phyloP scores from a whole-genome alignment of 169 alveolate genomes.

The Cryptosporidium sp. region DNA sequence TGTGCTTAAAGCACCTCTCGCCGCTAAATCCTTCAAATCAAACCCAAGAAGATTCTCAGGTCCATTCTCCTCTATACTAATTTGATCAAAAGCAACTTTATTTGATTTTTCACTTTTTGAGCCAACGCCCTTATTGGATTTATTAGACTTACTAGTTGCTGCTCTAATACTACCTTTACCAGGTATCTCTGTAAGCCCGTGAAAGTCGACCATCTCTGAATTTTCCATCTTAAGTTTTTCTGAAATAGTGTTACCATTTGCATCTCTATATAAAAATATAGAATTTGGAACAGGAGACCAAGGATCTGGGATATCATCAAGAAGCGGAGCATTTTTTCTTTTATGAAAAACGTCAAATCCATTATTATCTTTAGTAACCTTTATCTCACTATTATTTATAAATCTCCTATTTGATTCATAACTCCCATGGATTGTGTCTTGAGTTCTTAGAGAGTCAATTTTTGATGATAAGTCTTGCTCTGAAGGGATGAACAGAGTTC shows the following conservation, averaged over 20 bases:
- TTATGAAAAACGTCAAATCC: slow-evolving; percentile 60
- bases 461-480: slow-evolving; percentile 51
- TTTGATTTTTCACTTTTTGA: slow-evolving; percentile 4
- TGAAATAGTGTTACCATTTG: slow-evolving; percentile 52
- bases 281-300: slow-evolving; percentile 34
- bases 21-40: slow-evolving; percentile 62
- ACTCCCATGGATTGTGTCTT: slow-evolving; percentile 43
- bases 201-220: slow-evolving; percentile 59
- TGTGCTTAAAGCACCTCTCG: slow-evolving; percentile 21
- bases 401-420: slow-evolving; percentile 21
- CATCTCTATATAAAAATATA: slow-evolving; percentile 58
- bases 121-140: not conserved
- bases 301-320: slow-evolving; percentile 74
- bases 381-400: slow-evolving; percentile 4
- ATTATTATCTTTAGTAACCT: slow-evolving; percentile 33
- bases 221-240: slow-evolving; percentile 9
- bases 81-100: slow-evolving; percentile 5
- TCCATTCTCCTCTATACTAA: not conserved
- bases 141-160: not conserved
- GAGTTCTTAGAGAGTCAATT: slow-evolving; percentile 65
- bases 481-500: slow-evolving; percentile 65
- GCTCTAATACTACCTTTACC: slow-evolving; percentile 43
- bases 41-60: slow-evolving; percentile 45
- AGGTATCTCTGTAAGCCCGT: slow-evolving; percentile 63
- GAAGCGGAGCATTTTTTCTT: slow-evolving; percentile 42